Percentiles rank a stretch among this genome's conserved stretches.
These are phyloP conservation scores for Biscogniauxia marginata DNA, from an alignment of 2,329 filamentous ascomycete species.

Conservation along the genomic window DNA sequence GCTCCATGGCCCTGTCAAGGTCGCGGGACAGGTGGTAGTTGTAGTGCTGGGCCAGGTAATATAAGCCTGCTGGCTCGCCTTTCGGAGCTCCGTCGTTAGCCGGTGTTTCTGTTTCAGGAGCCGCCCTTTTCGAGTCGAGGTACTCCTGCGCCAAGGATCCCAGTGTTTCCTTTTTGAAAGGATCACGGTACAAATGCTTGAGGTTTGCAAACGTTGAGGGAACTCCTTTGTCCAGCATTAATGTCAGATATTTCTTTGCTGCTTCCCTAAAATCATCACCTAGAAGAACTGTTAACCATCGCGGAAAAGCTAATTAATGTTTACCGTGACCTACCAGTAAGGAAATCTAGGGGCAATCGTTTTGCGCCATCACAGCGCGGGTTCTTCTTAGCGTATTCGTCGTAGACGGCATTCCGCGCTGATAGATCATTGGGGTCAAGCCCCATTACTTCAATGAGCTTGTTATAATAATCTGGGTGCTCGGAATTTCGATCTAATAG, in stretches of 20 bases:
- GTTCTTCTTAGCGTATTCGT: constrained; percentile 77
- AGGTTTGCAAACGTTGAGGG: constrained; percentile 96
- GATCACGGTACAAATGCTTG: constrained; percentile 83
- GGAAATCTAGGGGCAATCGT: constrained; percentile 85
- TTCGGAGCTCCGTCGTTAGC: constrained; percentile 46
- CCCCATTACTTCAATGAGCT: constrained; percentile 67
- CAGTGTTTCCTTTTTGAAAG: constrained; percentile 74
- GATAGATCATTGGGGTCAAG: constrained; percentile 59
- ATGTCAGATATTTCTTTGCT: constrained; percentile 74
- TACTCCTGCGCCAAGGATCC: constrained; percentile 78
- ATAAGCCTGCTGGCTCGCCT: constrained; percentile 78
- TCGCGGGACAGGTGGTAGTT: constrained; percentile 88
- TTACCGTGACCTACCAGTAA: constrained; percentile 58
- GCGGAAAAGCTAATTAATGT: background rate
- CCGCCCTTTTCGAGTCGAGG: constrained; percentile 51
- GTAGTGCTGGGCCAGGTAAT: constrained; percentile 96
- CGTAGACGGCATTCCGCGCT: constrained; percentile 71
- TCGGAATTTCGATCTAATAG: constrained; percentile 87
- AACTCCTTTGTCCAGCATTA: constrained; percentile 88
- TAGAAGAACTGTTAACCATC: constrained; percentile 28
- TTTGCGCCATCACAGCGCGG: constrained; percentile 81
- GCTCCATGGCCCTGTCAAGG: constrained; percentile 75
- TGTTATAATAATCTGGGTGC: constrained; percentile 81
- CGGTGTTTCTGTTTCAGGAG: constrained; percentile 42
- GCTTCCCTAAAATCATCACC: constrained; percentile 77